These are phyloP conservation scores for Trypanosomatidae sp. DNA, from an alignment of 208 protist genomes.

Conservation along the genomic window DNA sequence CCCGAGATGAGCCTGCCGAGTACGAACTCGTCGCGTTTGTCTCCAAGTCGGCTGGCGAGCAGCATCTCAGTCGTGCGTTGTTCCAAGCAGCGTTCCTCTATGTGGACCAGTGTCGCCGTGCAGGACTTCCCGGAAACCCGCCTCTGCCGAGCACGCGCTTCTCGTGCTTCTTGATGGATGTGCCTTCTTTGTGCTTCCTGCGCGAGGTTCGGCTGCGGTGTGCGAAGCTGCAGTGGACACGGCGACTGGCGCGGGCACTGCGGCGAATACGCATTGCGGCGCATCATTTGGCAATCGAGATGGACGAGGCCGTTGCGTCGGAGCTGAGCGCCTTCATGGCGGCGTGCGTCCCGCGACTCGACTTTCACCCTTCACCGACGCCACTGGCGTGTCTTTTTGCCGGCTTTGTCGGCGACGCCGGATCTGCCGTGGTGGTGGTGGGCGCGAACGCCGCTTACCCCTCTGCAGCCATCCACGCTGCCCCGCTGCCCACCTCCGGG, in stretches of 20 bases:
- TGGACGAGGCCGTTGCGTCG: neutral
- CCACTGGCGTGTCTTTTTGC: conserved; percentile 6
- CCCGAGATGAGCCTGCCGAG: neutral
- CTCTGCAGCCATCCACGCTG: neutral
- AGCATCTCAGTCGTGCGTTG: conserved; percentile 39
- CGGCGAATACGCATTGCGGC: conserved; percentile 1
- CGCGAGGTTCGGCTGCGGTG: conserved; percentile 44
- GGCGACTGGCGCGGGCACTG: conserved; percentile 4
- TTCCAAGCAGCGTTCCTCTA: conserved; percentile 43
- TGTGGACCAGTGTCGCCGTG: conserved; percentile 28
- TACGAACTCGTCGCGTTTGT: conserved; percentile 42
- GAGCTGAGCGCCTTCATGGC: conserved; percentile 14
- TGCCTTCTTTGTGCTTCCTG: conserved; percentile 43
- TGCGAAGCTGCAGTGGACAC: conserved; percentile 1
- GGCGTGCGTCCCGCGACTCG: neutral
- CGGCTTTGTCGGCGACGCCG: conserved; percentile 15
- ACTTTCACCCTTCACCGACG: conserved; percentile 12
- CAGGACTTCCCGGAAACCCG: conserved; percentile 21
- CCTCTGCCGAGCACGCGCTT: conserved; percentile 35
- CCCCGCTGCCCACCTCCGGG: neutral
- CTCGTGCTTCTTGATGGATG: conserved; percentile 42
- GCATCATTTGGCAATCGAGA: neutral
- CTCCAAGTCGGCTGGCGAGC: conserved; percentile 46
- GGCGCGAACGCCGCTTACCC: neutral
- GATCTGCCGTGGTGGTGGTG: neutral